Evolutionary conservation across 2,329 filamentous ascomycete species (phyloP).

Genomic region (Plenodomus tracheiphilus): DNA sequence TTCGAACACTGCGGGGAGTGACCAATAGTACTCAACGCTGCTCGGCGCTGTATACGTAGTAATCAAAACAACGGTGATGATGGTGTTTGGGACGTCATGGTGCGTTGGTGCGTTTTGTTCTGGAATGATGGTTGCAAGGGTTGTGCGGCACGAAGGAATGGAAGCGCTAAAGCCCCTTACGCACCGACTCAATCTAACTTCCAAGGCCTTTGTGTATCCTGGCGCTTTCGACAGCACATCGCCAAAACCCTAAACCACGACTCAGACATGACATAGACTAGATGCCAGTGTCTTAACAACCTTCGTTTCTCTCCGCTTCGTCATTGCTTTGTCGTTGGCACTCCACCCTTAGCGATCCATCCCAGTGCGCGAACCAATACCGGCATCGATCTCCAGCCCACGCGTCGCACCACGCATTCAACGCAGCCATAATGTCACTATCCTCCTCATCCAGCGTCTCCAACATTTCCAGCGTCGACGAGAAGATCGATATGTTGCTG

Average conservation of each 20-base stretch:
- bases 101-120: constrained; percentile 4
- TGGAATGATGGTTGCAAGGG: constrained; percentile 6
- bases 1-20: background rate
- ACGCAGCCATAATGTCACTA: constrained; percentile 11
- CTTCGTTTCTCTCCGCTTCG: background rate
- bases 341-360: background rate
- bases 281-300: background rate
- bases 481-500: constrained; percentile 10
- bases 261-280: background rate
- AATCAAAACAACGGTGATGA: constrained; percentile 6
- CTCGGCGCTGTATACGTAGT: background rate
- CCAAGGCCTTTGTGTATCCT: constrained; percentile 5
- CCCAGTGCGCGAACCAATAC: background rate
- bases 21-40: constrained; percentile 1
- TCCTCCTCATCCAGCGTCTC: constrained; percentile 10
- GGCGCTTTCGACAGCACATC: background rate
- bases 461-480: constrained; percentile 16
- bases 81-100: constrained; percentile 14
- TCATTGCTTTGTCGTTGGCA: background rate
- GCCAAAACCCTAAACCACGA: background rate
- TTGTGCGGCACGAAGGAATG: constrained; percentile 8
- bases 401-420: constrained; percentile 10
- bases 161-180: constrained; percentile 15
- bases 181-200: constrained; percentile 14
- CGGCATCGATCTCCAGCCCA: constrained; percentile 3